Evolutionary conservation across 768 basidiomycete species (phyloP), one percentile per base, ranked within the genome.

Genomic region (Tylopilus intermedius): DNA sequence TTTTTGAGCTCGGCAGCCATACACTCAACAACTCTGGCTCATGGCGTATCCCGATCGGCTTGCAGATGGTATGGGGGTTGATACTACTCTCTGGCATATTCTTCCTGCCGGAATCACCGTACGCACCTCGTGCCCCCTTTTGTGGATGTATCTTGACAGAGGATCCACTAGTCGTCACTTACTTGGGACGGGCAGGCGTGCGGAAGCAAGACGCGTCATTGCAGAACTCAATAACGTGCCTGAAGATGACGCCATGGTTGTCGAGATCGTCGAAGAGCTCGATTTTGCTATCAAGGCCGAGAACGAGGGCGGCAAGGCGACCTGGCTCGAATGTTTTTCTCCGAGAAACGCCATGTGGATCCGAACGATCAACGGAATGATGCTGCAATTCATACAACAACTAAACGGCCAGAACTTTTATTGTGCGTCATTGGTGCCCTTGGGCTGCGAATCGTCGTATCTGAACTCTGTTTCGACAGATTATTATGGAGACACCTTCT

Each of bases 361-460:
- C 67, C 77, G 88, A 49, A 90, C 87, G 13, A 64, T 74, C 32
- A 89, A 88, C 54, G 86, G 88, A n/a, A 86, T 88, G 82, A 86
- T 88, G 82, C 67, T 88, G 41, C 86, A 88, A 58, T 88, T 89
- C 62, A 81, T 90, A 48, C 87, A 90, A 58, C 87, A 90, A 58
- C 68, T 90, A 29, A 86, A 89, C 53, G 87, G 86, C 13, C 87
- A 90, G 67, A 89, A 87, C 64, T 88, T 88, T 69, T 87, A 86
- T 67, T 86, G 85, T 86, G 56, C 56, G 80, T 67, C 7, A 2
- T 6, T 6, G 6, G 35, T 47, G 32, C 22, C n/a, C 32, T 38
- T 21, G 35, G 13, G 8, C 2, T 41, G 26, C 5, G 22, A 9
- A 43, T 29, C 46, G 3, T 24, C 26, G 7, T 10, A 33, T 22